Evolutionary conservation across 495 filamentous ascomycete species (phyloP).

Genomic region (Aspergillus sclerotiicarbonarius): DNA sequence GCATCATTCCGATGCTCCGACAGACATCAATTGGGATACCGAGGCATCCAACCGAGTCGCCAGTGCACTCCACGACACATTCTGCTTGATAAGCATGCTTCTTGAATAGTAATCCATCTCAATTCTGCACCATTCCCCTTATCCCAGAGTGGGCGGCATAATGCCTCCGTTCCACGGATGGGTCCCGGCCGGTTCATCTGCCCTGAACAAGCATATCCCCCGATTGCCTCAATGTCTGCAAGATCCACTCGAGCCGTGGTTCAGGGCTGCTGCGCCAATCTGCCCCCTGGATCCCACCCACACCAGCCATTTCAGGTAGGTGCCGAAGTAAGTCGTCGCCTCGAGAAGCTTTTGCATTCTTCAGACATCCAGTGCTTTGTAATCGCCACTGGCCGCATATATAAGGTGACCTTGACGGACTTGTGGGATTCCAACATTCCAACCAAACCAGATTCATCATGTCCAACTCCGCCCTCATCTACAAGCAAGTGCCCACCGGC

Average conservation of each 20-base stretch:
- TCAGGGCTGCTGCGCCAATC: not conserved
- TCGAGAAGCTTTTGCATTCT: conserved; percentile 3
- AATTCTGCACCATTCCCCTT: no score
- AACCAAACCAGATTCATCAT: conserved; percentile 17
- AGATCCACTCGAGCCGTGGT: conserved; percentile 2
- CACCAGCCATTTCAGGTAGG: not conserved
- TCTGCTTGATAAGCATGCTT: no score
- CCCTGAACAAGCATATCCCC: conserved; percentile 4
- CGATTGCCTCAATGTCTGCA: not conserved
- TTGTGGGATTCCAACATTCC: not conserved
- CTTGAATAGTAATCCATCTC: no score
- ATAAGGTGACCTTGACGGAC: not conserved
- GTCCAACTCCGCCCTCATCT: conserved; percentile 78
- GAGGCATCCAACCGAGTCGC: no score
- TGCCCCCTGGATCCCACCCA: not conserved
- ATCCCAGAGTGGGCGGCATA: not conserved
- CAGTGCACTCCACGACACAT: no score
- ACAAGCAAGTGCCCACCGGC: conserved; percentile 66
- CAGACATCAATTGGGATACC: no score
- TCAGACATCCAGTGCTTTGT: not conserved
- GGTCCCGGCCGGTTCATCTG: not conserved
- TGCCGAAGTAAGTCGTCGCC: no score
- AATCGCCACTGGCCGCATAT: not conserved
- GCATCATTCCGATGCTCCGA: no score
- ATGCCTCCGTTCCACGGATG: no score